Evolutionary conservation across 768 basidiomycete genomes (phyloP), one percentile per base, ranked within the genome.

Genomic region (Boletus subparvulus): DNA sequence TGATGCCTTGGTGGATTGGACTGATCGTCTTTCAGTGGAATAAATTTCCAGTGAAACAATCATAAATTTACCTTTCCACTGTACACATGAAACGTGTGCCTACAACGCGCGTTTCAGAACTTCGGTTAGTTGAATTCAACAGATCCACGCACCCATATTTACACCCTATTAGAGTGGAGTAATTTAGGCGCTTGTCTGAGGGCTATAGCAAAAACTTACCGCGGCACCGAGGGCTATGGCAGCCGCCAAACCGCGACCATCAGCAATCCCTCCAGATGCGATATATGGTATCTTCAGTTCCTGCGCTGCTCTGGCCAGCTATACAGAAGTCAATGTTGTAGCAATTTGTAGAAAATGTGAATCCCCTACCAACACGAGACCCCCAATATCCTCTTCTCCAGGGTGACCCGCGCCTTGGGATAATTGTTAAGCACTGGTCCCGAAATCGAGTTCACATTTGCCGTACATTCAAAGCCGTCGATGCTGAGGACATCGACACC

Each of bases 41-140:
- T 52, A 16, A 24, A 10, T 35, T 19, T 11, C 6, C 14, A 32
- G 24, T 6, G 9, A 51, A 32, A n/a, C n/a, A 11, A 24, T 14
- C 39, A 56, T 7, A 32, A 12, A 64, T 71, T 47, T 65, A 86
- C 83, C 86, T 84, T 71, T 97, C 94, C 12, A 86, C 83, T 2
- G 93, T 95, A 70, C 89, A 90, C 91, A 96, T 88, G 76, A 97
- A 95, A 6, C 93, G 83, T 10, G 94, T 94, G 13, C 90, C 72
- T 76, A 52, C 19, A n/a, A 45, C 7, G 8, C 6, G 21, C 13
- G 1, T 14, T 40, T 62, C n/a, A 43, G 48, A 35, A n/a, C 12
- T 52, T 32, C 17, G 8, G 12, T 13, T 33, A 21, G 9, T 33
- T 37, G 3, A 37, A 30, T 6, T 39, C 1, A 5, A 21, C 1